Evolutionary conservation across 2,329 filamentous ascomycete genomes (phyloP), one percentile per base, ranked within the genome.

Genomic region (Aspergillus latus): DNA sequence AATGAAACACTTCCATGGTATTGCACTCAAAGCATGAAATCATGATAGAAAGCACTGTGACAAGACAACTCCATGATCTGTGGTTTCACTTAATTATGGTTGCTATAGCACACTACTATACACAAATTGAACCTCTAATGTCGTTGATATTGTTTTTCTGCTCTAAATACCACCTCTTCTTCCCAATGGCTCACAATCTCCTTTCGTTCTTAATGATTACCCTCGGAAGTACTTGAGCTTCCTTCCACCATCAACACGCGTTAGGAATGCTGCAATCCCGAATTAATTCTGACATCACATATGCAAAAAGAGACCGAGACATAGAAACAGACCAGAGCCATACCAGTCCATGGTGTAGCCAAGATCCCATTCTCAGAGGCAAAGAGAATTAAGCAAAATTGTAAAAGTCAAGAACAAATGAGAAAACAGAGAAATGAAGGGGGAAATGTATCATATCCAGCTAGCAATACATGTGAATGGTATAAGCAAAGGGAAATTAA

Each of bases 401-500:
- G 59, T 37, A 62, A 64, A 56, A 52, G 59, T 43, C 56, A 60
- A 60, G 62, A 62, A 60, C 52, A 59, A 56, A 55, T 52, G 48
- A 57, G 44, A 58, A 57, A 63, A 55, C 49, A 55, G 56, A 62
- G 50, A 54, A 62, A 45, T 55, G 59, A 62, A 65, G 57, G 49
- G 26, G 59, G 52, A 60, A 62, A 59, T 65, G 66, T 59, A 64
- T 68, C 69, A 67, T 72, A 71, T 63, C 67, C 66, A 72, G 64
- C 63, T 73, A 74, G 67, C 71, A 74, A 74, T 73, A 73, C 71
- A 74, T 65, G 58, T 65, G 56, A 49, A 61, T 71, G 67, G 65
- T 63, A 63, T 65, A 67, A 62, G 51, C 55, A 68, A 65, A 60
- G 63, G 57, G 56, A 53, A 64, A 21, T 67, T 66, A 69, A 68